Evolutionary conservation across 257 asterid species (phyloP).

Genomic region (Fraxinus quadrangulata): DNA sequence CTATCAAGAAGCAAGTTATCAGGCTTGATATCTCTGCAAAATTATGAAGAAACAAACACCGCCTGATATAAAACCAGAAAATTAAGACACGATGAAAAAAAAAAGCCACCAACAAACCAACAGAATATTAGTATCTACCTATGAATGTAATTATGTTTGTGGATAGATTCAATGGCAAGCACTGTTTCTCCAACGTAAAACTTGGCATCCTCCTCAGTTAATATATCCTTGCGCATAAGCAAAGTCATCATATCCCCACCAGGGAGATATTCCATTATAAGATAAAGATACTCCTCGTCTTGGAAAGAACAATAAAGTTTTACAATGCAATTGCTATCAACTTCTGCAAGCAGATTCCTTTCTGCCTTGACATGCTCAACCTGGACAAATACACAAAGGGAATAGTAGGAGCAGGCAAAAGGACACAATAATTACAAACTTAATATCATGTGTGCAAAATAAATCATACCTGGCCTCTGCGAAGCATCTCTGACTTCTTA

Average conservation of each 20-base stretch:
- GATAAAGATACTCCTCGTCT: slow-evolving; percentile 1
- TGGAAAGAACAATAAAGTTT: background rate
- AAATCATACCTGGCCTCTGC: slow-evolving; percentile 51
- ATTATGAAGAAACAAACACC: background rate
- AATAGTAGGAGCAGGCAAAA: slow-evolving; percentile 2
- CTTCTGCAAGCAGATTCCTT: background rate
- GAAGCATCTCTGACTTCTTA: slow-evolving; percentile 60
- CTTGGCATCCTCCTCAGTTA: background rate
- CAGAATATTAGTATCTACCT: slow-evolving; percentile 21
- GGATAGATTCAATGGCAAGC: background rate
- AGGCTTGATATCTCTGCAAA: slow-evolving; percentile 34
- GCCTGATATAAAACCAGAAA: background rate
- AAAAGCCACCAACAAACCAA: background rate
- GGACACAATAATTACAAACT: background rate
- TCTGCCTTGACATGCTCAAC: background rate
- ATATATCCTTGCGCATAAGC: background rate
- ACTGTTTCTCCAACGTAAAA: background rate
- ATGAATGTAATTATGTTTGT: slow-evolving; percentile 24
- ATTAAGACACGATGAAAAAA: background rate
- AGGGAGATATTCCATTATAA: background rate
- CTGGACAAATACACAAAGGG: slow-evolving; percentile 1
- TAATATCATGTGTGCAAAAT: background rate
- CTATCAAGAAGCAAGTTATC: slow-evolving; percentile 33
- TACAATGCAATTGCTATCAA: background rate
- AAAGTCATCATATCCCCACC: background rate